Conservation (phyloP, 768 basidiomycete genomes). For the Chalciporus piperatus region DNA sequence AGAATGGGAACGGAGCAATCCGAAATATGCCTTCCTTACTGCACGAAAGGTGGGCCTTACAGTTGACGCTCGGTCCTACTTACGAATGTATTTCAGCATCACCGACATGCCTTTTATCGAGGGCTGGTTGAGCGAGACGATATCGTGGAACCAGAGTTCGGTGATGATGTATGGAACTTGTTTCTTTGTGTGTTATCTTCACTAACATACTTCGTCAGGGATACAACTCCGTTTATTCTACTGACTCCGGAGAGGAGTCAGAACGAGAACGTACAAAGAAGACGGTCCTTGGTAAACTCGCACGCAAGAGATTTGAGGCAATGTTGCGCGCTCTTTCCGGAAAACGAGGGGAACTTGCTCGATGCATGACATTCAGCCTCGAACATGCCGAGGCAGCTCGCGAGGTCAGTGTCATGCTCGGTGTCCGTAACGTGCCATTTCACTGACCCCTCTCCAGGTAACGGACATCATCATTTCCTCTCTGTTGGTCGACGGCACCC, state of each 20-base stretch:
- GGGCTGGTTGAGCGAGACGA: slow-evolving; percentile 61
- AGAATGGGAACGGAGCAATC: slow-evolving; percentile 75
- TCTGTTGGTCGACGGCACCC: slow-evolving; percentile 83
- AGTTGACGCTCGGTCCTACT: slow-evolving; percentile 1
- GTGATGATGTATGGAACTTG: slow-evolving; percentile 65
- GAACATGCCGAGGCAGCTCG: slow-evolving; percentile 95
- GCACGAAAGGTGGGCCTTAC: slow-evolving; percentile 45
- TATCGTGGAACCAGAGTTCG: slow-evolving; percentile 64
- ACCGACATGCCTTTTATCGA: slow-evolving; percentile 66
- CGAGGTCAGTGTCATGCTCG: slow-evolving; percentile 53
- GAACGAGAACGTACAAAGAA: slow-evolving; percentile 82
- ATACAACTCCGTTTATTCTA: slow-evolving; percentile 85
- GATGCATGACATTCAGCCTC: slow-evolving; percentile 96
- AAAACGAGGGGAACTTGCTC: slow-evolving; percentile 84
- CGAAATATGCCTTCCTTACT: slow-evolving; percentile 79
- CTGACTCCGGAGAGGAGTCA: slow-evolving; percentile 91
- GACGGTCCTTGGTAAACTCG: slow-evolving; percentile 72
- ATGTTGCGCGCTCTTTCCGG: slow-evolving; percentile 88
- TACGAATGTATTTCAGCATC: slow-evolving; percentile 47
- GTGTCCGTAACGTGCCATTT: not conserved
- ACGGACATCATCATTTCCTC: slow-evolving; percentile 89
- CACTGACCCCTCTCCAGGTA: slow-evolving; percentile 49
- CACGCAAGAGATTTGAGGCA: slow-evolving; percentile 82
- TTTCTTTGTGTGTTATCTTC: not conserved
- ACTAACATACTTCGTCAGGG: slow-evolving; percentile 47